Base-by-base conservation (phyloP, 495 filamentous ascomycete species). In the Talaromyces wortmannii region DNA sequence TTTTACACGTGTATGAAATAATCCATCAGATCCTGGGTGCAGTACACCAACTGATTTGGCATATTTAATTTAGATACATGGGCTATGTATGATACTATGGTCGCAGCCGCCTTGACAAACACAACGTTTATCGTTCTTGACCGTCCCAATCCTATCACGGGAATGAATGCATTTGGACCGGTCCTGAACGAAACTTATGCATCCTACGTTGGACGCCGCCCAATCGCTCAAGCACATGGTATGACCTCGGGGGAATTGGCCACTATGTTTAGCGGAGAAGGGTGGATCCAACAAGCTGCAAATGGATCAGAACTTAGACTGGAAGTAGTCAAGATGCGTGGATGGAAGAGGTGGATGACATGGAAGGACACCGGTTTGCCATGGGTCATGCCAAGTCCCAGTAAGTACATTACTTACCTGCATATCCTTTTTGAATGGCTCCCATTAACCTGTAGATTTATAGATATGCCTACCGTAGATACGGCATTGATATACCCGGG, bases 61-160 rank as follows among this genome's bases (percentile, higher is more conserved):
- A 10, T 40, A 40, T 40, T 2, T 7, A 17, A 13, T 15, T 13
- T 42, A 53, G 52, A 53, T 45, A 53, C 52, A 2, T 53, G 52
- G 52, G 52, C 52, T 12, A 46, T 53, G 42, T 53, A 53, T 46
- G 52, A 53, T 23, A 53, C 52, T 45, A 53, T 53, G 52, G 52
- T 53, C 1, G 52, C 52, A 4, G 29, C 52, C 30, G 52, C 52
- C 43, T 31, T 46, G 12, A 13, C 40, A 17, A 53, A 53, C 11
- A 42, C 23, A 17, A 53, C 15, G 11, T 53, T 53, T 46, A 40
- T 53, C 6, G 52, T 53, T 23, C 18, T 46, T 17, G 52, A 53
- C 52, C 17, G 52, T 0, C 52, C 52, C n/a, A 53, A 53, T 18
- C 52, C 52, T 36, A 45, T 53, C 6, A 53, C 52, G 15, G 52